Evolutionary conservation across 768 basidiomycete genomes (phyloP).

Genomic region (Lentinula detonsa): DNA sequence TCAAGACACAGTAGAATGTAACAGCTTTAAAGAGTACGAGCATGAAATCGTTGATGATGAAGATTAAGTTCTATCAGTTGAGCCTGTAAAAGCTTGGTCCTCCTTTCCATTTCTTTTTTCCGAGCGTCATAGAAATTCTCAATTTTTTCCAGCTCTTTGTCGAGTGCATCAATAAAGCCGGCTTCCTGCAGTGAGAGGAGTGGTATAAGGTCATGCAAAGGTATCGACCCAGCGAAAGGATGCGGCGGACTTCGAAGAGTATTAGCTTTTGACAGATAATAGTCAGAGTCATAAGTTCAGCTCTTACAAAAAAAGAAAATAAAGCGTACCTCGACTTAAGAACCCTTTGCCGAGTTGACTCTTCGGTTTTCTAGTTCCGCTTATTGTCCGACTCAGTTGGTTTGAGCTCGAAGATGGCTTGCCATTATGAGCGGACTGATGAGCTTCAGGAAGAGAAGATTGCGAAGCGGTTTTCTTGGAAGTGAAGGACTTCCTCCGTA

Average conservation of each 20-base stretch:
- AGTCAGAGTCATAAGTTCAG: not conserved
- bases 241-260: conserved; percentile 12
- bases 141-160: conserved; percentile 78
- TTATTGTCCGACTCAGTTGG: not conserved
- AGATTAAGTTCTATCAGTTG: conserved; percentile 74
- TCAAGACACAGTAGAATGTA: not conserved
- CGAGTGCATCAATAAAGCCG: conserved; percentile 73
- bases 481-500: not conserved
- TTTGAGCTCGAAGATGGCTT: not conserved
- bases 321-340: not conserved
- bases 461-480: not conserved
- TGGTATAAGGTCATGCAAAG: conserved; percentile 44
- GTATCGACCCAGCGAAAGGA: conserved; percentile 23
- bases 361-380: not conserved
- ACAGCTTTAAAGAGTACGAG: conserved; percentile 20
- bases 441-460: not conserved
- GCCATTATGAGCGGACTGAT: not conserved
- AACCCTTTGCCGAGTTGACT: not conserved
- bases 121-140: conserved; percentile 75
- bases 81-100: conserved; percentile 42
- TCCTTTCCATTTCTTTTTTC: conserved; percentile 54
- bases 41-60: conserved; percentile 57
- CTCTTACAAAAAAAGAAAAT: not conserved
- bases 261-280: not conserved
- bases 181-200: conserved; percentile 54